phyloP scores from a whole-genome alignment of 2,329 filamentous ascomycete species.

The Aspergillus sp. region DNA sequence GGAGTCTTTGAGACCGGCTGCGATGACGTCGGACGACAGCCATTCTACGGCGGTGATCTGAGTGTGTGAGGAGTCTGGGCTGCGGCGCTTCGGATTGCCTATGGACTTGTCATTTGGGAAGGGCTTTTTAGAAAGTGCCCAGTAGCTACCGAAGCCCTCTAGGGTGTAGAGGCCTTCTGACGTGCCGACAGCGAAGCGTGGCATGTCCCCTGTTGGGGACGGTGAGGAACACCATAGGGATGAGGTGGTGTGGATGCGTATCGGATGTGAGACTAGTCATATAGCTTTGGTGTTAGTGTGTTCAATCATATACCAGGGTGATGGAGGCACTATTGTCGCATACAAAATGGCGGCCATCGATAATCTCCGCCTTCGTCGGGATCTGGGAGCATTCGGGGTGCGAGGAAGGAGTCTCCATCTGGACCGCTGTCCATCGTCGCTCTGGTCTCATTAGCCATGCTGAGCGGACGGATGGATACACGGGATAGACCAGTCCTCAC shows the following conservation, averaged over 20 bases:
- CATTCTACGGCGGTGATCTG: constrained; percentile 39
- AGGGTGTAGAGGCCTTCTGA: constrained; percentile 37
- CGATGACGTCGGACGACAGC: constrained; percentile 37
- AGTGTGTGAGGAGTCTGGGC: constrained; percentile 26
- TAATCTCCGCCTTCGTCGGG: constrained; percentile 34
- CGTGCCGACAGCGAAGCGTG: constrained; percentile 39
- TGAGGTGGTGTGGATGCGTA: constrained; percentile 25
- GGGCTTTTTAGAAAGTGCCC: constrained; percentile 29
- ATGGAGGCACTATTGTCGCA: neutral
- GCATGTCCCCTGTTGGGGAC: constrained; percentile 28
- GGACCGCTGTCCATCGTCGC: constrained; percentile 38
- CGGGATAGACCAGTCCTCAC: constrained; percentile 21
- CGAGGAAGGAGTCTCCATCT: constrained; percentile 32
- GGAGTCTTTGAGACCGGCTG: constrained; percentile 35
- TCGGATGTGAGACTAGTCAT: constrained; percentile 25
- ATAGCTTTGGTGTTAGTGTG: neutral
- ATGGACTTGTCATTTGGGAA: constrained; percentile 20
- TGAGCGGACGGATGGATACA: neutral
- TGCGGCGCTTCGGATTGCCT: constrained; percentile 17
- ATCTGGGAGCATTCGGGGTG: constrained; percentile 30
- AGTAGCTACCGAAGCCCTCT: constrained; percentile 27
- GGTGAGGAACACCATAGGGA: constrained; percentile 40
- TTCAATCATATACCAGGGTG: neutral
- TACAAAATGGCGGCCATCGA: constrained; percentile 32
- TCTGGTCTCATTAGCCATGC: constrained; percentile 25